A percentile compares a stretch with the other conserved stretches of the same genome.
phyloP scores from a whole-genome alignment of 352 stramenopile genomes.

The Globisporangium paddicum region DNA sequence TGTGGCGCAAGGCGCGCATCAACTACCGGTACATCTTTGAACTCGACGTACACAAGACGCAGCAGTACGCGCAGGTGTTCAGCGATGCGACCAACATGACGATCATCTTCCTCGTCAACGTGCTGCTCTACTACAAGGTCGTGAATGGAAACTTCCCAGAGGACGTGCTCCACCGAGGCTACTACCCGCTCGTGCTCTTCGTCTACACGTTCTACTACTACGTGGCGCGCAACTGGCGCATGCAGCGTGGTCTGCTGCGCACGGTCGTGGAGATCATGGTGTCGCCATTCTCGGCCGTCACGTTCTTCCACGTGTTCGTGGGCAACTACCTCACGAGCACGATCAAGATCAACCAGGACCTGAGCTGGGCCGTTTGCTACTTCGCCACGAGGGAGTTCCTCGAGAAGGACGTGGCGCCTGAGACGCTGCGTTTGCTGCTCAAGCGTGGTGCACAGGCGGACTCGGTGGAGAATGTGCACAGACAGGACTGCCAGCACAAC shows the following conservation, averaged over 20 bases:
- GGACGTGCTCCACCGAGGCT: constrained; percentile 76
- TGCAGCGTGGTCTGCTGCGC: constrained; percentile 79
- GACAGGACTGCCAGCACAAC: constrained; percentile 42
- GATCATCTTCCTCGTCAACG: constrained; percentile 92
- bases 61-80: constrained; percentile 90
- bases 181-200: constrained; percentile 91
- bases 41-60: constrained; percentile 80
- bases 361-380: constrained; percentile 95
- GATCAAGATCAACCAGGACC: constrained; percentile 80
- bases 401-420: constrained; percentile 41
- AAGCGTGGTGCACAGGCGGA: constrained; percentile 7
- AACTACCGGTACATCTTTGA: constrained; percentile 98
- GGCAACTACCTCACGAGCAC: constrained; percentile 84
- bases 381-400: constrained; percentile 94
- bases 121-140: constrained; percentile 98
- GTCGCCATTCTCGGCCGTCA: constrained; percentile 89
- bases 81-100: constrained; percentile 95
- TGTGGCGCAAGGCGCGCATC: constrained; percentile 86
- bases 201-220: constrained; percentile 93
- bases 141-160: constrained; percentile 85
- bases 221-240: constrained; percentile 83
- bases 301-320: constrained; percentile 93
- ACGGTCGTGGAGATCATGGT: constrained; percentile 89
- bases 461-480: not conserved
- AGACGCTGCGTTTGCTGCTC: constrained; percentile 7